Evolutionary conservation across 768 basidiomycete genomes (phyloP).

Genomic region (Russula foetens): DNA sequence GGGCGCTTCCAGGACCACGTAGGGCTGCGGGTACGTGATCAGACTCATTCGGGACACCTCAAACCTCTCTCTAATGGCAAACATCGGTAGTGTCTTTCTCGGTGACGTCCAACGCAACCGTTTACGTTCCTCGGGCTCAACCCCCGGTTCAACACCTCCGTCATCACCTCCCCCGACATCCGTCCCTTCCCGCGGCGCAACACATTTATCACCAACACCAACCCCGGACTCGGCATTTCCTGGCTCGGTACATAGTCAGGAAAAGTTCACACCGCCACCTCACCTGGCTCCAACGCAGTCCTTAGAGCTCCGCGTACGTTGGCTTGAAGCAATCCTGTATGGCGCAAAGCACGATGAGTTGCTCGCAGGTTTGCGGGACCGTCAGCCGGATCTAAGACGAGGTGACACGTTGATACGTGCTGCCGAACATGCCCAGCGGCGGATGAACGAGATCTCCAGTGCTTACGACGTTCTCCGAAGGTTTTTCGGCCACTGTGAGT

Average conservation of each 20-base stretch:
- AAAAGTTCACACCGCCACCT: slow-evolving; percentile 7
- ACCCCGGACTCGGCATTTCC: not conserved
- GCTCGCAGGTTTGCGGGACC: slow-evolving; percentile 30
- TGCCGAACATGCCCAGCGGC: slow-evolving; percentile 52
- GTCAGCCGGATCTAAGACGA: slow-evolving; percentile 35
- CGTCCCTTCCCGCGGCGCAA: slow-evolving; percentile 20
- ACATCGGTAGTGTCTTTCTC: slow-evolving; percentile 72
- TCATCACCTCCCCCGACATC: slow-evolving; percentile 34
- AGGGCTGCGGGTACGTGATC: slow-evolving; percentile 3
- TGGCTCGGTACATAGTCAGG: not conserved
- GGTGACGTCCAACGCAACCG: slow-evolving; percentile 68
- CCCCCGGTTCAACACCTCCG: slow-evolving; percentile 40
- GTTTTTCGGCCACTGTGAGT: slow-evolving; percentile 65
- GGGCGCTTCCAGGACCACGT: not conserved
- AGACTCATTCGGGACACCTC: too few relatives aligned
- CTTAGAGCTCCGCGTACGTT: slow-evolving; percentile 65
- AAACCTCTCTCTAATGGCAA: too few relatives aligned
- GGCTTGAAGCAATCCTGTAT: slow-evolving; percentile 70
- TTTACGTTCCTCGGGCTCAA: slow-evolving; percentile 31
- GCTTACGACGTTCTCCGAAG: slow-evolving; percentile 62
- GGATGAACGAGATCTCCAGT: slow-evolving; percentile 50
- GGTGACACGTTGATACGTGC: slow-evolving; percentile 51
- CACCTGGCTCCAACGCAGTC: slow-evolving; percentile 58
- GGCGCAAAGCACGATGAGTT: slow-evolving; percentile 47
- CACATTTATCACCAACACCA: slow-evolving; percentile 4